Evolutionary conservation across 176 grass and related monocot genomes (phyloP), one percentile per base, ranked within the genome.

Genomic region (Urochloa ruziziensis): DNA sequence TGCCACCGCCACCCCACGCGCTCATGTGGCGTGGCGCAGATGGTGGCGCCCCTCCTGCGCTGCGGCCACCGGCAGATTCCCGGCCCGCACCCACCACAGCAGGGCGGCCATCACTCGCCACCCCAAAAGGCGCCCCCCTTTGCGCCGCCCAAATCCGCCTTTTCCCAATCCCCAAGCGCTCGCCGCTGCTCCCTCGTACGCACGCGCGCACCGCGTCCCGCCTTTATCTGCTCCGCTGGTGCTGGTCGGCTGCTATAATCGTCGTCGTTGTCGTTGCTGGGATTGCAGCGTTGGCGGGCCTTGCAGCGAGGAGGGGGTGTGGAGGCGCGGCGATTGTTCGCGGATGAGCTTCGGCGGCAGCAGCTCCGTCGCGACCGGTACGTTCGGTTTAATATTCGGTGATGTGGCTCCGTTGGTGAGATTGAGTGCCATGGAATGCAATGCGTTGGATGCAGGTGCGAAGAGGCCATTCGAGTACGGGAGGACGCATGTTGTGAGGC

Each of bases 401-500:
- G 39, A 2, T 46, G 43, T 16, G 47, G 47, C 16, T 49, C 5
- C 11, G 14, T 17, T 49, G 4, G 47, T n/a, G 67, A 6, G 39
- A 70, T 70, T 27, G 23, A 17, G 39, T 44, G 65, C 10, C 27
- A 60, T 83, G 32, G 30, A 48, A 74, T 27, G 75, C 62, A 77
- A 34, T 83, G 88, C 36, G 56, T 64, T 60, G 29, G 51, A 18
- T 85, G 84, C 90, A 98, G 96, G 96, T 82, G 74, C 79, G 52
- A 98, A 87, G 82, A 93, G 89, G 89, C 72, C 89, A 65, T 93
- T 88, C 51, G 96, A 98, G 82, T 98, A 91, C 83, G 96, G 96
- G 43, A 84, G 96, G 78, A 95, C 96, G 75, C 89, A 98, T 91
- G 96, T 98, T 42, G 96, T 98, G 78, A 93, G 96, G 90, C 96